Evolutionary conservation across 306 rosid species (phyloP).

Genomic region (Cajanus cajan): DNA sequence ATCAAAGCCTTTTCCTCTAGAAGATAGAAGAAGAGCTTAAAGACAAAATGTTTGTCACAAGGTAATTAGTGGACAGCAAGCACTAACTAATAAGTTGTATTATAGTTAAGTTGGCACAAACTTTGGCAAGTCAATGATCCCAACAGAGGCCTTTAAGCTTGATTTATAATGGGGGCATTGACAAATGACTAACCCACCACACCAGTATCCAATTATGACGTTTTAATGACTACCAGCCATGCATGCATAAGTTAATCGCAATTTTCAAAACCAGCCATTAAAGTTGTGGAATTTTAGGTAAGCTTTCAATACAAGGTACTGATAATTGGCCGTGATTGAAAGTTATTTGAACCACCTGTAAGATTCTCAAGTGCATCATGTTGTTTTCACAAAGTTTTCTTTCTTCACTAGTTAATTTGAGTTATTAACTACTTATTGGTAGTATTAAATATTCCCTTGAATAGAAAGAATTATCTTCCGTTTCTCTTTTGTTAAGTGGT

Average conservation of each 20-base stretch:
- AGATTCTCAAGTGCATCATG: neutral
- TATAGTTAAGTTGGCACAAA: constrained; percentile 39
- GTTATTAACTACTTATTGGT: constrained; percentile 1
- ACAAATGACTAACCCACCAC: constrained; percentile 30
- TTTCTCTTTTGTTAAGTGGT: constrained; percentile 10
- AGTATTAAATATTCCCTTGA: neutral
- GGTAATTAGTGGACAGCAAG: constrained; percentile 36
- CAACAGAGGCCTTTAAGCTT: constrained; percentile 13
- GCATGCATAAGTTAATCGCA: neutral
- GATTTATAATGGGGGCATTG: constrained; percentile 39
- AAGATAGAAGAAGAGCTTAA: neutral
- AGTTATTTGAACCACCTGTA: neutral
- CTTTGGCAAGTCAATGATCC: constrained; percentile 40
- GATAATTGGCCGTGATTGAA: neutral
- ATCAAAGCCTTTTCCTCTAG: too few species aligned
- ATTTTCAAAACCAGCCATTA: constrained; percentile 13
- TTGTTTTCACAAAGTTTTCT: neutral
- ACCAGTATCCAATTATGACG: neutral
- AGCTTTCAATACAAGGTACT: neutral
- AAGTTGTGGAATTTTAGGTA: constrained; percentile 16
- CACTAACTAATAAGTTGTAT: neutral
- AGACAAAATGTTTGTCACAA: neutral
- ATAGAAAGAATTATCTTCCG: neutral
- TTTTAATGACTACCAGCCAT: neutral
- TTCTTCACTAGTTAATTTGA: neutral